Percentiles rank a stretch among this genome's conserved stretches.
Evolutionary conservation across 2,329 filamentous ascomycete species (phyloP).

Genomic region (Aspergillus sp.): DNA sequence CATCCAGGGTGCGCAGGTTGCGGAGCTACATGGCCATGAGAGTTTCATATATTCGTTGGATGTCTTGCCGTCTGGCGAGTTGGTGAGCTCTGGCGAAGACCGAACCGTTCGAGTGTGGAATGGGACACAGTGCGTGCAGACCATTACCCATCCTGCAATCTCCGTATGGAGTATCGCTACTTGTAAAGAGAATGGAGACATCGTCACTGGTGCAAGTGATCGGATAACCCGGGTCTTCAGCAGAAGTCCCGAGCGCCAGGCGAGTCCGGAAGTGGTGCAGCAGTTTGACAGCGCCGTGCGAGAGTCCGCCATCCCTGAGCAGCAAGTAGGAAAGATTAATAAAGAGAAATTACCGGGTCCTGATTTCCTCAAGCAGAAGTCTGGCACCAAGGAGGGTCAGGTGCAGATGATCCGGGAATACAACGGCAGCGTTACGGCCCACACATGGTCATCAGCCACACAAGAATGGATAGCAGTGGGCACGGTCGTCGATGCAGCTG

Average conservation of each 20-base stretch:
- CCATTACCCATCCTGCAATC: constrained; percentile 93
- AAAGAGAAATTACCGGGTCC: constrained; percentile 87
- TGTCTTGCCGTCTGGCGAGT: constrained; percentile 70
- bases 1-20: constrained; percentile 66
- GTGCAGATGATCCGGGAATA: constrained; percentile 82
- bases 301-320: constrained; percentile 76
- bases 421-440: constrained; percentile 75
- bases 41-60: constrained; percentile 89
- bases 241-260: constrained; percentile 61
- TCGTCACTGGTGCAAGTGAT: constrained; percentile 90
- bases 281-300: constrained; percentile 78
- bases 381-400: constrained; percentile 92
- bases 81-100: constrained; percentile 89
- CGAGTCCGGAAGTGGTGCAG: constrained; percentile 59
- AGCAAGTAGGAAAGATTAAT: constrained; percentile 76
- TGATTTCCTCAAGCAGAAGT: constrained; percentile 73
- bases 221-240: constrained; percentile 79
- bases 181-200: constrained; percentile 75
- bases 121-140: constrained; percentile 76
- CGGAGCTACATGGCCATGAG: constrained; percentile 77
- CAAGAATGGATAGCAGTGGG: constrained; percentile 80
- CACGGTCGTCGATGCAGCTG: constrained; percentile 87
- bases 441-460: constrained; percentile 72
- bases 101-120: constrained; percentile 89
- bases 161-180: constrained; percentile 93